phyloP scores from a whole-genome alignment of 2,329 filamentous ascomycete genomes.

The Clonostachys byssicola region DNA sequence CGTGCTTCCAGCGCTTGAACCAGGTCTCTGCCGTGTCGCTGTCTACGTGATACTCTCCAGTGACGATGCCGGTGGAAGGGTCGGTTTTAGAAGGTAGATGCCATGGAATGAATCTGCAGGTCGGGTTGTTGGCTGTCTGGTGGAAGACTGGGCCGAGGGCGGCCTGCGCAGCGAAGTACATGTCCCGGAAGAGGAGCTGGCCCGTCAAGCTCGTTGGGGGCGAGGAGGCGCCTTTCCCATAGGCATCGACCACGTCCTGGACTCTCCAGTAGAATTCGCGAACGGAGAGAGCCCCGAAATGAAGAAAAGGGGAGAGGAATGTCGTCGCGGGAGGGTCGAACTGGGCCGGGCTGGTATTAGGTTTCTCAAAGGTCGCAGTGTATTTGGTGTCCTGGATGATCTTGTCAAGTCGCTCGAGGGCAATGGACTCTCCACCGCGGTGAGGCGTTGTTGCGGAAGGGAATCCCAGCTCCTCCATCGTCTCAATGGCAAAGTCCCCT shows the following conservation, averaged over 20 bases:
- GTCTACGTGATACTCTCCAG: constrained; percentile 61
- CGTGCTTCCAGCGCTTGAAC: constrained; percentile 66
- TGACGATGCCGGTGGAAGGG: constrained; percentile 37
- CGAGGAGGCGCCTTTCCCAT: constrained; percentile 50
- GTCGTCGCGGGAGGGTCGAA: constrained; percentile 72
- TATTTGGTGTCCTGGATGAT: constrained; percentile 62
- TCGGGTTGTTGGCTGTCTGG: constrained; percentile 60
- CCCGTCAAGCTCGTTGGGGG: constrained; percentile 68
- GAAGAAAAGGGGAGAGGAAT: constrained; percentile 67
- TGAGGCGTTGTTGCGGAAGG: constrained; percentile 61
- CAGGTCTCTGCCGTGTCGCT: constrained; percentile 56
- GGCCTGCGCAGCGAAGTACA: constrained; percentile 79
- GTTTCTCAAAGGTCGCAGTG: constrained; percentile 71
- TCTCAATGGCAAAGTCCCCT: constrained; percentile 66
- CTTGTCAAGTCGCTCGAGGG: constrained; percentile 51
- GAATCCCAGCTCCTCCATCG: constrained; percentile 67
- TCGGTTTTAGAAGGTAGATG: constrained; percentile 62
- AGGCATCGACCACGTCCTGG: constrained; percentile 54
- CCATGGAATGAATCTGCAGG: constrained; percentile 76
- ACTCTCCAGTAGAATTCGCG: constrained; percentile 71
- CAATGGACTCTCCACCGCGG: constrained; percentile 65
- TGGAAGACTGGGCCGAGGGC: constrained; percentile 59
- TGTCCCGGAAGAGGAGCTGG: constrained; percentile 74
- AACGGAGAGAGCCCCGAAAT: constrained; percentile 69
- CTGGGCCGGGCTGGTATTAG: constrained; percentile 68